Percentiles rank a stretch among this genome's conserved stretches.
These are phyloP conservation scores for Hyphodiscus hymeniophilus DNA, from an alignment of 495 filamentous ascomycete species.

Conservation along the genomic window DNA sequence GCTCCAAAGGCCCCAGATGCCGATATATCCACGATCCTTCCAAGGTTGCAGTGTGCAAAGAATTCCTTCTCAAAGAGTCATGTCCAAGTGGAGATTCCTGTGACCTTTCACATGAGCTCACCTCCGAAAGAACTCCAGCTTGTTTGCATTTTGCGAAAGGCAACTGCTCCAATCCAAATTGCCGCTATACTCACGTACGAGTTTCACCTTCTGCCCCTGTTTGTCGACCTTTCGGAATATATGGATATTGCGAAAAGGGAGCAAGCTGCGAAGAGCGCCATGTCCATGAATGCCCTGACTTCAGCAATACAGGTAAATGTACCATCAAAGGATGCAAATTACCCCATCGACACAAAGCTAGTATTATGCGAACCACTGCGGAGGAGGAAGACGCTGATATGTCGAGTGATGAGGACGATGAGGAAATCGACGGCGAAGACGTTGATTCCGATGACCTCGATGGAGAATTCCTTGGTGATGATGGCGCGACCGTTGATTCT, in stretches of 20 bases:
- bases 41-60: slow-evolving; percentile 88
- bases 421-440: slow-evolving; percentile 73
- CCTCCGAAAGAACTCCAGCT: slow-evolving; percentile 73
- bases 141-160: slow-evolving; percentile 89
- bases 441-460: slow-evolving; percentile 83
- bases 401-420: slow-evolving; percentile 79
- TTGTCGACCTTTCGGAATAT: slow-evolving; percentile 73
- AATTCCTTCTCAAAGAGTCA: slow-evolving; percentile 69
- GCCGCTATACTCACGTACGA: slow-evolving; percentile 82
- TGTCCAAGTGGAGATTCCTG: slow-evolving; percentile 76
- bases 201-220: slow-evolving; percentile 75
- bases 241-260: slow-evolving; percentile 89
- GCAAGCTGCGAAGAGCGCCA: slow-evolving; percentile 72
- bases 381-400: slow-evolving; percentile 63
- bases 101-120: slow-evolving; percentile 88
- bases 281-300: slow-evolving; percentile 86
- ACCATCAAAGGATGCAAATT: slow-evolving; percentile 74
- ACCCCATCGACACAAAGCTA: slow-evolving; percentile 81
- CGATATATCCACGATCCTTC: slow-evolving; percentile 76
- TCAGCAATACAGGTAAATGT: slow-evolving; percentile 84
- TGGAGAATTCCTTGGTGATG: slow-evolving; percentile 45
- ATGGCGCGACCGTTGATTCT: slow-evolving; percentile 36
- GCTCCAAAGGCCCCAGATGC: slow-evolving; percentile 71
- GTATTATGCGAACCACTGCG: slow-evolving; percentile 42
- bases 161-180: slow-evolving; percentile 80